These are phyloP conservation scores for Mycosphaerelloides madeirae DNA, from an alignment of 2,329 filamentous ascomycete species.

Conservation along the genomic window DNA sequence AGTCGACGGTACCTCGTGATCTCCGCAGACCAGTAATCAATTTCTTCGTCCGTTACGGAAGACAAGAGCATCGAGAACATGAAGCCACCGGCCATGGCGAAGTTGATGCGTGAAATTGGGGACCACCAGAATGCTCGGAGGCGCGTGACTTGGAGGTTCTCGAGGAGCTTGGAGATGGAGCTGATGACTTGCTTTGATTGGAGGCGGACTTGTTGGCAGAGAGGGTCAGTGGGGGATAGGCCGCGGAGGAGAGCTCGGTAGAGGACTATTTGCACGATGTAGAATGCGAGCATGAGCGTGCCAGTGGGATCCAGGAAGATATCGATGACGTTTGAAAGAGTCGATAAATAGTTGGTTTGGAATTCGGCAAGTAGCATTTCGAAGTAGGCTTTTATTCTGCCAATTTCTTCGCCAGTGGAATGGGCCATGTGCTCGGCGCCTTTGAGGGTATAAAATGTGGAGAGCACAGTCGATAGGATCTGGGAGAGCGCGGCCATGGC, in stretches of 20 bases:
- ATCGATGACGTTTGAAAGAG: constrained; percentile 8
- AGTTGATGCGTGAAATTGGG: constrained; percentile 20
- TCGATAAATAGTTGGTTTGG: constrained; percentile 11
- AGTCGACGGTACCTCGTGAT: constrained; percentile 18
- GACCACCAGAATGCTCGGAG: constrained; percentile 24
- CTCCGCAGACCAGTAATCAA: constrained; percentile 21
- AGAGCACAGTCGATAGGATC: constrained; percentile 17
- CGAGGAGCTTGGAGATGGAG: constrained; percentile 16
- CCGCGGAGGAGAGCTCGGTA: constrained; percentile 19
- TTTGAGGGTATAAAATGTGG: constrained; percentile 20
- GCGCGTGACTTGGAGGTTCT: constrained; percentile 20
- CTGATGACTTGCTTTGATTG: constrained; percentile 13
- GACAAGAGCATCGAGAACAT: constrained; percentile 22
- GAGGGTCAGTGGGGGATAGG: constrained; percentile 6
- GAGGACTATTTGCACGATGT: constrained; percentile 19
- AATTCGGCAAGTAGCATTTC: constrained; percentile 17
- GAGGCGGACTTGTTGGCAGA: constrained; percentile 8
- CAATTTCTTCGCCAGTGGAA: constrained; percentile 10
- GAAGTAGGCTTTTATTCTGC: constrained; percentile 12
- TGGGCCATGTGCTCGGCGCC: constrained; percentile 9
- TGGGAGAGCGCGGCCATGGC: constrained; percentile 22
- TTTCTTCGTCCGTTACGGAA: constrained; percentile 16
- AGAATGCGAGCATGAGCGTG: constrained; percentile 17
- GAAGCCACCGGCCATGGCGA: constrained; percentile 19
- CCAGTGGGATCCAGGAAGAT: constrained; percentile 21